These are phyloP conservation scores for Scenedesmus sp. DNA, from an alignment of 163 green algal species.

Conservation along the genomic window DNA sequence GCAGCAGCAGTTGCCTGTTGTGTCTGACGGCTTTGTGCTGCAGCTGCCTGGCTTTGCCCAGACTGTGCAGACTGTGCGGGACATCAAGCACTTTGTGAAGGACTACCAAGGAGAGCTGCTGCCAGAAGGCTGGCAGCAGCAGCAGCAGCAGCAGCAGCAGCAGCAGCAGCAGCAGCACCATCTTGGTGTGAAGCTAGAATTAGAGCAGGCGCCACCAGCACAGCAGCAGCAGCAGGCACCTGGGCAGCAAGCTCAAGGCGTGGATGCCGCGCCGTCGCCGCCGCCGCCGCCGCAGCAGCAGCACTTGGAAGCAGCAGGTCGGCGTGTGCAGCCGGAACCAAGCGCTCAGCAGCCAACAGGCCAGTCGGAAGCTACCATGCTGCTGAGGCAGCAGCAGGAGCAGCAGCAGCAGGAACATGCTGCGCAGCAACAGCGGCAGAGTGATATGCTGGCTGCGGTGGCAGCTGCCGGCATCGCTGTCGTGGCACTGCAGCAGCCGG, in stretches of 20 bases:
- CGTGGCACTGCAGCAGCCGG: background rate
- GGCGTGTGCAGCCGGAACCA: background rate
- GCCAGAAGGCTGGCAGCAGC: slow-evolving; percentile 5
- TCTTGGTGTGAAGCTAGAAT: background rate
- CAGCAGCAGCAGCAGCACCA: background rate
- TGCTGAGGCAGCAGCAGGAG: background rate
- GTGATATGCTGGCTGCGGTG: background rate
- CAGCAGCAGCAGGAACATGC: background rate
- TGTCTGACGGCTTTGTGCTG: slow-evolving; percentile 24
- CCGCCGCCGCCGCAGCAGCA: background rate
- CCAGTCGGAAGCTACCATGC: background rate
- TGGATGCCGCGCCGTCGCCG: background rate
- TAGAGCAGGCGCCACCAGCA: background rate
- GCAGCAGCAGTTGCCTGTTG: background rate
- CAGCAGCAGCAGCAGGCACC: slow-evolving; percentile 6
- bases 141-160: slow-evolving; percentile 46
- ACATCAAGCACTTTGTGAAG: slow-evolving; percentile 96
- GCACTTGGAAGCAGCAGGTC: slow-evolving; percentile 15
- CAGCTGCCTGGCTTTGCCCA: slow-evolving; percentile 20
- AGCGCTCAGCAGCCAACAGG: background rate
- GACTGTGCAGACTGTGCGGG: slow-evolving; percentile 74
- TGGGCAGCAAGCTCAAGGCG: background rate
- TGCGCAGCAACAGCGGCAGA: slow-evolving; percentile 33
- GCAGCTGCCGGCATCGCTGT: slow-evolving; percentile 12
- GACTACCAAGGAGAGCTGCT: slow-evolving; percentile 71